A percentile compares a stretch with the other conserved stretches of the same genome.
Evolutionary conservation across 352 stramenopile species (phyloP).

Genomic region (Pythium folliculosum): DNA sequence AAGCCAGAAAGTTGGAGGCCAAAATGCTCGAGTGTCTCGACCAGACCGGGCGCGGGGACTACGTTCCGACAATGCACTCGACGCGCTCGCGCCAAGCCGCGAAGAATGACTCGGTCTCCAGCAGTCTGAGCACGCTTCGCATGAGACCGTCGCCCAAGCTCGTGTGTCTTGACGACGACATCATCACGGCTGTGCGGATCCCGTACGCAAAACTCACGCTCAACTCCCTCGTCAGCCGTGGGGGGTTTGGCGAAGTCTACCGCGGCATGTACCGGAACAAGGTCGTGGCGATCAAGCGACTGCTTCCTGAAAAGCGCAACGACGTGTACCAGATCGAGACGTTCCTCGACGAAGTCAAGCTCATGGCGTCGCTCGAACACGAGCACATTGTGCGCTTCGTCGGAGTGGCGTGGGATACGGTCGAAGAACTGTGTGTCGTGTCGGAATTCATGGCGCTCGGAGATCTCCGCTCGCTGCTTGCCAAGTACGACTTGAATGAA

Average conservation of each 20-base stretch:
- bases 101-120: background rate
- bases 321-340: slow-evolving; percentile 50
- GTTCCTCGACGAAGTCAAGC: slow-evolving; percentile 51
- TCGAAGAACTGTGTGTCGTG: slow-evolving; percentile 26
- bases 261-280: slow-evolving; percentile 42
- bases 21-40: slow-evolving; percentile 6
- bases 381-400: slow-evolving; percentile 63
- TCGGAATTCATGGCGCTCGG: slow-evolving; percentile 29
- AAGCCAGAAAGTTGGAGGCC: background rate
- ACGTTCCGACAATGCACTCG: background rate
- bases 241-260: slow-evolving; percentile 55
- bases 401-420: slow-evolving; percentile 57
- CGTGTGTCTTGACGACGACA: background rate
- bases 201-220: slow-evolving; percentile 43
- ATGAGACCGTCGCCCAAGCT: background rate
- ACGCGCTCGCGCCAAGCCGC: background rate
- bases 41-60: background rate
- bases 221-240: slow-evolving; percentile 41
- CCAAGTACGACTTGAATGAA: background rate
- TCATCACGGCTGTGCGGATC: slow-evolving; percentile 34
- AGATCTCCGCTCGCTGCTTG: slow-evolving; percentile 9
- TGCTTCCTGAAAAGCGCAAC: slow-evolving; percentile 48
- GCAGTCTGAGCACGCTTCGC: background rate
- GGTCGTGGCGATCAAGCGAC: slow-evolving; percentile 54
- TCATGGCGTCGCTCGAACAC: slow-evolving; percentile 58